Conservation (phyloP, 441 rosid species). For the Adansonia gregorii region DNA sequence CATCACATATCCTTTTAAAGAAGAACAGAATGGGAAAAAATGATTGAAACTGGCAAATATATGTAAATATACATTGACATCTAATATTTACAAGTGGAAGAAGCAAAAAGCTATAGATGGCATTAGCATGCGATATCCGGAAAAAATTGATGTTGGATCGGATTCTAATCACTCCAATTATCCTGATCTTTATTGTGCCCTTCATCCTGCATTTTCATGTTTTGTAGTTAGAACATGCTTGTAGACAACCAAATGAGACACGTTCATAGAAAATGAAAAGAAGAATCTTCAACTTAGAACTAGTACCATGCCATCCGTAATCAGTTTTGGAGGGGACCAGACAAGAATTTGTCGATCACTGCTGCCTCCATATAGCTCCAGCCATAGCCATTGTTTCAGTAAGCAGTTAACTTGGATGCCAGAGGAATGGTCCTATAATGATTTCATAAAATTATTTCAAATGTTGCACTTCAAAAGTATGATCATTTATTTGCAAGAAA, state of each 20-base stretch:
- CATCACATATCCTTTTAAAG: not conserved
- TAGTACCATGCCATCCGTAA: slow-evolving; percentile 45
- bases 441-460: not conserved
- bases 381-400: not conserved
- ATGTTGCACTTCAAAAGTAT: not conserved
- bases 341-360: slow-evolving; percentile 82
- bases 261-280: not conserved
- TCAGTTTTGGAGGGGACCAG: slow-evolving; percentile 70
- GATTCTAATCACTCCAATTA: slow-evolving; percentile 60
- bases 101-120: not conserved
- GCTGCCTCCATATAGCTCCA: slow-evolving; percentile 87
- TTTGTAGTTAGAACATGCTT: not conserved
- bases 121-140: not conserved
- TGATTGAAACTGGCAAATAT: not conserved
- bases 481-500: not conserved
- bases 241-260: not conserved
- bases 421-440: not conserved
- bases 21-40: not conserved
- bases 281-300: slow-evolving; percentile 15
- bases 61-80: slow-evolving; percentile 3
- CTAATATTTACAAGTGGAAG: slow-evolving; percentile 1
- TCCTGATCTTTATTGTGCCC: slow-evolving; percentile 48
- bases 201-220: slow-evolving; percentile 44
- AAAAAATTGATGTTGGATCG: not conserved
- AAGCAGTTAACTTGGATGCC: not conserved